Evolutionary conservation across 1,284 basidiomycete genomes (phyloP), one percentile per base, ranked within the genome.

Genomic region (Puccinia novopanici): DNA sequence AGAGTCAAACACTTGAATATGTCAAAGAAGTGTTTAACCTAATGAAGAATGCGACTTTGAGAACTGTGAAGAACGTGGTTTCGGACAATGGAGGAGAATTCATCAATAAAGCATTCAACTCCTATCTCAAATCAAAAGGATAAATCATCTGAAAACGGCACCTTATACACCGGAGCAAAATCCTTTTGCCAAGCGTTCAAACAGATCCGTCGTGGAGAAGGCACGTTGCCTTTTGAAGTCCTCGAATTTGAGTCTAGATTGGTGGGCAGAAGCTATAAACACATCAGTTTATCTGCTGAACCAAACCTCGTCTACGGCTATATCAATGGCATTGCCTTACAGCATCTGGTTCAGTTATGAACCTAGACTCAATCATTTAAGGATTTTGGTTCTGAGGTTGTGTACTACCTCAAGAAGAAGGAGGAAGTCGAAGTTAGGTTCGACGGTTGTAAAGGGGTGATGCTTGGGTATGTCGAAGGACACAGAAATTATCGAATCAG

Each of bases 401-500:
- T n/a, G n/a, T n/a, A n/a, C n/a, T 12, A 19, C 50, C 50, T 52
- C 19, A 17, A 52, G 55, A 17, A 52, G 19, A 19, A 52, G 10
- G 9, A 1, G 48, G 17, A 19, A 52, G 3, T 34, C 48, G 5
- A 72, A 72, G 30, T 3, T 72, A 19, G 4, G 19, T 34, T 24
- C 70, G 5, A 34, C 70, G 70, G 70, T 10, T 19, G 2, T 10
- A 57, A 55, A 54, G 70, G 70, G 19, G 34, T 72, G 3, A 5
- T 72, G 10, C n/a, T 72, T 3, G 70, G 70, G 1, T 72, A 72
- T 34, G 22, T 54, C 34, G 70, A 72, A 55, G 70, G 70, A 8
- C 70, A 72, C 30, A 54, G 55, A 22, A 54, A 72, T 40, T 72
- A 72, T n/a, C 19, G 70, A 22, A 19, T 52, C 17, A n/a, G n/a